Evolutionary conservation across 139 green algal species (phyloP), one percentile per base, ranked within the genome.

Genomic region (Chlamydomonas schloesseri): DNA sequence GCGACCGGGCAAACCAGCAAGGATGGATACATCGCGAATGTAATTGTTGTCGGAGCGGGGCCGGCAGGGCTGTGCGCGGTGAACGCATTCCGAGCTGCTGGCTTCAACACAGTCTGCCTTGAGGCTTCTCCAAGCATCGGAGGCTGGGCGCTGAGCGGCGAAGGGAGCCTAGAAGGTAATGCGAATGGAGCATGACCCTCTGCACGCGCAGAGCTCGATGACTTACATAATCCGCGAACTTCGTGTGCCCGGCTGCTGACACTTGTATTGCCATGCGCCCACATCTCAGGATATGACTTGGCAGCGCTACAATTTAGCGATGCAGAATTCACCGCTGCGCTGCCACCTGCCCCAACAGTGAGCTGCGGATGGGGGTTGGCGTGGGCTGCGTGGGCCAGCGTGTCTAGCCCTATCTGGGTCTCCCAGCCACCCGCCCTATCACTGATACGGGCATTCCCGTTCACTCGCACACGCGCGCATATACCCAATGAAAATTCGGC

Each of bases 21-120:
- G 6, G 18, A 64, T 64, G 55, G 55, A 10, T 64, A 23, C 20
- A 26, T 64, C 42, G 42, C 57, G 0, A 58, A 82, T 42, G 17
- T 83, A 17, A 42, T 83, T 3, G 37, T 83, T 5, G 77, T 83
- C 1, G 77, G 77, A 0, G 77, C 77, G 21, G 77, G 77, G 1
- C 77, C 77, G 15, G n/a, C 77, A 23, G 77, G 77, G 2, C 31
- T 83, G 9, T 31, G n/a, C n/a, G 58, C 62, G 11, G 13, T 62
- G 1, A n/a, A 31, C 26, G 60, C 60, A 20, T 64, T 28, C 46
- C 28, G 73, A 3, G 50, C 24, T 10, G 77, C 77, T 0, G 60
- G 77, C 10, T 83, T 83, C 60, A 73, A 73, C 20, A 36, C 62
- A 8, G 47, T 73, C 5, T 17, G 71, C 0, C 24, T 83, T 17